A percentile compares a stretch with the other conserved stretches of the same genome.
Evolutionary conservation across 2,329 filamentous ascomycete species (phyloP).

Genomic region (Cercospora sp.): DNA sequence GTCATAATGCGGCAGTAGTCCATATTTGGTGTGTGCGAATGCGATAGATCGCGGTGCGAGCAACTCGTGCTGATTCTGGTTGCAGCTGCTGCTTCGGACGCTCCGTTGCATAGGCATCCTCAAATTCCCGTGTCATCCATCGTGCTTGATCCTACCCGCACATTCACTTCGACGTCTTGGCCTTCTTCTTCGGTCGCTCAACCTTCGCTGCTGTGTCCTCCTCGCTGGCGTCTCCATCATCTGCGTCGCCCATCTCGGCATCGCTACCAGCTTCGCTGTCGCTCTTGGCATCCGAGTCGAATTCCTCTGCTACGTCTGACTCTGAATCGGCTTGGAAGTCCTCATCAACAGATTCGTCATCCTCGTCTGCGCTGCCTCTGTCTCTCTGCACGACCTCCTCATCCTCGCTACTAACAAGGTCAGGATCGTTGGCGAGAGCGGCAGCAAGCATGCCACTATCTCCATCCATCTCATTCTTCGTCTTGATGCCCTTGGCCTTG

Average conservation of each 20-base stretch:
- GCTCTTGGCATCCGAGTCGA: constrained; percentile 86
- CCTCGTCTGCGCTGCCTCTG: constrained; percentile 90
- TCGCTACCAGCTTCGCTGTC: constrained; percentile 66
- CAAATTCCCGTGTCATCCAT: neutral
- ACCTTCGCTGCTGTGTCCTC: constrained; percentile 56
- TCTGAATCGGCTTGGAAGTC: constrained; percentile 93
- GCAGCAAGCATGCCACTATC: constrained; percentile 73
- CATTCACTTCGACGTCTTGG: constrained; percentile 47
- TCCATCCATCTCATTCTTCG: constrained; percentile 98
- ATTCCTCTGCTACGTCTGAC: constrained; percentile 95
- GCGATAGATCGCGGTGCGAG: neutral
- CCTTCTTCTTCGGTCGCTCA: constrained; percentile 65
- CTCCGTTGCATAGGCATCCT: neutral
- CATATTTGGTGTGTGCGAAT: neutral
- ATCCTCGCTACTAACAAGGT: constrained; percentile 75
- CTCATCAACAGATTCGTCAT: constrained; percentile 92
- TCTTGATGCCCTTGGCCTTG: constrained; percentile 88
- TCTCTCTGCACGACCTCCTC: constrained; percentile 78
- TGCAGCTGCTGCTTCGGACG: neutral
- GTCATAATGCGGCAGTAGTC: neutral
- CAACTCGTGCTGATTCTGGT: neutral
- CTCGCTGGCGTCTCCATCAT: constrained; percentile 45
- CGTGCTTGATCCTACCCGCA: neutral
- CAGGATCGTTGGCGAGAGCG: constrained; percentile 74
- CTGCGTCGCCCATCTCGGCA: constrained; percentile 61